A percentile compares a stretch with the other conserved stretches of the same genome.
Evolutionary conservation across 768 basidiomycete genomes (phyloP).

Genomic region (Clathrus columnatus): DNA sequence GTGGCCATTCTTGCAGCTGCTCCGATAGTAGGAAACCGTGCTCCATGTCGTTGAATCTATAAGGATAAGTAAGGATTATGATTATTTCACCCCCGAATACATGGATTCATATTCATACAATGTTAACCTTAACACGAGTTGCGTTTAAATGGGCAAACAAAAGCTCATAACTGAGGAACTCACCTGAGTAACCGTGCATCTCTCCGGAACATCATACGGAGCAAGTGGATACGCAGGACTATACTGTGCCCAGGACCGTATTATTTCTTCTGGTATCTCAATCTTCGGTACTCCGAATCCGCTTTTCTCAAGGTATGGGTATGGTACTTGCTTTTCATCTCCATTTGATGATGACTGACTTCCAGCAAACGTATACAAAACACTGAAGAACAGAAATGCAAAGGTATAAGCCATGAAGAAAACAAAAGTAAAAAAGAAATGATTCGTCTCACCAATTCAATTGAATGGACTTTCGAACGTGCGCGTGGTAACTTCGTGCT

Average conservation of each 20-base stretch:
- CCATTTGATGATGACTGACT: too few relatives aligned
- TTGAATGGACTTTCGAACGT: too few relatives aligned
- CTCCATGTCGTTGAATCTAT: conserved; percentile 75
- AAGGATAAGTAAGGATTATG: not conserved
- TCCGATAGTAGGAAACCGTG: conserved; percentile 60
- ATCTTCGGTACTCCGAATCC: not conserved
- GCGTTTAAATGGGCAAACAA: not conserved
- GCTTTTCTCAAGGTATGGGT: not conserved
- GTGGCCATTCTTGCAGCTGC: conserved; percentile 33
- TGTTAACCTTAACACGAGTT: conserved; percentile 40
- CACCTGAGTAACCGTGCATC: conserved; percentile 52
- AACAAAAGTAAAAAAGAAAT: too few relatives aligned
- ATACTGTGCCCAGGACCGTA: conserved; percentile 48
- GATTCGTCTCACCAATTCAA: too few relatives aligned
- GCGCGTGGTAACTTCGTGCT: too few relatives aligned
- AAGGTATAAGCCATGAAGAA: too few relatives aligned
- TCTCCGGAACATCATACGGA: conserved; percentile 34
- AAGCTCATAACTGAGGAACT: not conserved
- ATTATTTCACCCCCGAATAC: not conserved
- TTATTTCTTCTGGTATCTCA: conserved; percentile 10
- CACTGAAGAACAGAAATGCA: too few relatives aligned
- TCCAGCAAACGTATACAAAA: too few relatives aligned
- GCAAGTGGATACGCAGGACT: conserved; percentile 48
- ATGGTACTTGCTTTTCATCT: too few relatives aligned
- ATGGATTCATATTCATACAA: conserved; percentile 31